Evolutionary conservation across 2,329 filamentous ascomycete genomes (phyloP), one percentile per base, ranked within the genome.

Genomic region (Purpureocillium lavendulum): DNA sequence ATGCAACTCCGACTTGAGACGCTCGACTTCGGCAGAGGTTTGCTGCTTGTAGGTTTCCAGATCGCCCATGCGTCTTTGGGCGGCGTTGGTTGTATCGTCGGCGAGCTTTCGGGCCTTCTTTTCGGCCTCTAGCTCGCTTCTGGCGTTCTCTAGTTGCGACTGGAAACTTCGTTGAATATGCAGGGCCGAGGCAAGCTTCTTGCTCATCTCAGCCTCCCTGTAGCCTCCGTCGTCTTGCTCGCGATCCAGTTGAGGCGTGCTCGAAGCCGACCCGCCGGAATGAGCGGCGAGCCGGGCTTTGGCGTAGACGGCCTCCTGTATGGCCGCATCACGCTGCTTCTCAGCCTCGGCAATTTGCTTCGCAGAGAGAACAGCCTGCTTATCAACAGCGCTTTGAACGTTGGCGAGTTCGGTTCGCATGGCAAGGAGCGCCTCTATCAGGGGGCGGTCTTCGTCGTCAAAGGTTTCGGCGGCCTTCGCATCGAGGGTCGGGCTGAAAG

Each of bases 311-410:
- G 92, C 92, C 64, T 98, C 94, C 51, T 83, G 85, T 39, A 98
- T 82, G n/a, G 92, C 92, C 31, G 84, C 81, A 61, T 98, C 92
- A 37, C 94, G 77, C 65, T 98, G 92, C 57, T 86, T 89, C 58
- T 98, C 92, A 1, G 94, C 84, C 57, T 96, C 89, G 2, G 90
- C 89, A 45, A 98, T 89, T 45, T 90, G 80, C 59, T 84, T 89
- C 0, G 89, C 87, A 8, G 92, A 89, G 40, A 87, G 68, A 7
- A 87, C 71, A 11, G 88, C 85, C 64, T 97, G 92, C 49, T 87
- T 80, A 50, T 96, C 89, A 36, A 98, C 85, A 1, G 88, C 87
- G 12, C 71, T 79, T 58, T 98, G 94, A 33, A 98, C 89, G 45
- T 89, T 92, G 17, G 83, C 77, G 11, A 98, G 70, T 55, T 98